Conservation (phyloP, 2,329 filamentous ascomycete species). For the Bipolaris cookei region DNA sequence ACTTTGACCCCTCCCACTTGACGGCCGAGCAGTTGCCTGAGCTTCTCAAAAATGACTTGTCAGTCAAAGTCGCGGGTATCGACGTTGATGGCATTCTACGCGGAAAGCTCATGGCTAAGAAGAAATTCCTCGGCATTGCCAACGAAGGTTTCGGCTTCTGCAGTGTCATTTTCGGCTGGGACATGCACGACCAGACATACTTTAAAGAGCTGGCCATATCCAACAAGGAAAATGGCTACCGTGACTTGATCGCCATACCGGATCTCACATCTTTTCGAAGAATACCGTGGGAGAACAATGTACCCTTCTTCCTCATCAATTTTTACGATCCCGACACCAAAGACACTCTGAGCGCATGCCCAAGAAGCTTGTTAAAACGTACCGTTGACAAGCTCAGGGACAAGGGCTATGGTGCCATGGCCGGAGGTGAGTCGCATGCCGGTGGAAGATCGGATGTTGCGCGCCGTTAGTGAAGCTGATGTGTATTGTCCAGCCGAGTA, state of each 20-base stretch:
- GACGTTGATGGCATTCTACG: conserved; percentile 88
- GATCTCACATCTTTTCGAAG: conserved; percentile 79
- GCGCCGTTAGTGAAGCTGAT: conserved; percentile 29
- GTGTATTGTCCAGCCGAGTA: conserved; percentile 72
- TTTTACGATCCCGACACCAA: conserved; percentile 83
- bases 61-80: conserved; percentile 86
- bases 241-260: conserved; percentile 81
- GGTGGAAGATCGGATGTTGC: conserved; percentile 19
- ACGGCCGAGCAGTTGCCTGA: conserved; percentile 70
- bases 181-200: conserved; percentile 95
- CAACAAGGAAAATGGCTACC: conserved; percentile 89
- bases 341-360: conserved; percentile 75
- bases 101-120: conserved; percentile 90
- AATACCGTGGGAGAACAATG: conserved; percentile 88
- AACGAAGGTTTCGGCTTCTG: conserved; percentile 88
- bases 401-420: conserved; percentile 81
- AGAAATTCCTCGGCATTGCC: conserved; percentile 88
- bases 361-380: conserved; percentile 74
- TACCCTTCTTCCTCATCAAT: conserved; percentile 83
- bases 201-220: conserved; percentile 83
- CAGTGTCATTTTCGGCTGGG: conserved; percentile 93
- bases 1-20: conserved; percentile 49
- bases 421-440: conserved; percentile 71
- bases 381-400: conserved; percentile 70
- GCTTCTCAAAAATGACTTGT: conserved; percentile 72